phyloP scores from a whole-genome alignment of 345 rosid species.

The Pelargonium nanum region DNA sequence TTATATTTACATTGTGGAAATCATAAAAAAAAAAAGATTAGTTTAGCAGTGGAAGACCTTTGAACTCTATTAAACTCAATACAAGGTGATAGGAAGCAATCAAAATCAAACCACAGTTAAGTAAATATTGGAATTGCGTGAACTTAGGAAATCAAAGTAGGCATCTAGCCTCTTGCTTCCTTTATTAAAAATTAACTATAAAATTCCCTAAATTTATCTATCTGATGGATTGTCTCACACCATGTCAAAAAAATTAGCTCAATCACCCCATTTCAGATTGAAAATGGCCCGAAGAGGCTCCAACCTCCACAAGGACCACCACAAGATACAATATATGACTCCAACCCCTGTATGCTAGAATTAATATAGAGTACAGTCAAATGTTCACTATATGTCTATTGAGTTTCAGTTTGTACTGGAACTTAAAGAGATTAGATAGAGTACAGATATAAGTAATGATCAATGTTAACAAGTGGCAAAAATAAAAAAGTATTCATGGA shows the following conservation, averaged over 20 bases:
- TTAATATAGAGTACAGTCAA: neutral
- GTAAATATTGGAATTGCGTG: neutral
- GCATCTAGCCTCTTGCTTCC: neutral
- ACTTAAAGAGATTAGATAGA: too few relatives aligned
- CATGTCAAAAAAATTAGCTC: neutral
- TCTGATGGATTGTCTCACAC: neutral
- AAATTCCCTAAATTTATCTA: too few relatives aligned
- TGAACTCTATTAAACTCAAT: neutral
- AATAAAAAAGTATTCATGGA: too few relatives aligned
- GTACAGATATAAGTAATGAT: too few relatives aligned
- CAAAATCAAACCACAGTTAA: neutral
- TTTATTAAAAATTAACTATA: neutral
- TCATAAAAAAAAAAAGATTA: conserved; percentile 1
- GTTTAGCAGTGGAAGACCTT: neutral
- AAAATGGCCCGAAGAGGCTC: too few relatives aligned
- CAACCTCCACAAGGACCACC: neutral
- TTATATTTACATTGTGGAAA: neutral
- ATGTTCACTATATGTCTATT: too few relatives aligned
- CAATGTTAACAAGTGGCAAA: too few relatives aligned
- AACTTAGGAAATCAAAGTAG: neutral
- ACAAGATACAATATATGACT: neutral
- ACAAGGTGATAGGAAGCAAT: neutral
- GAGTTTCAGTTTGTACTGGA: too few relatives aligned
- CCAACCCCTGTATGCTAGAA: neutral
- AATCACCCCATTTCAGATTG: neutral